Evolutionary conservation across 78 protist species (phyloP), one percentile per base, ranked within the genome.

Genomic region (Paulinella micropora): DNA sequence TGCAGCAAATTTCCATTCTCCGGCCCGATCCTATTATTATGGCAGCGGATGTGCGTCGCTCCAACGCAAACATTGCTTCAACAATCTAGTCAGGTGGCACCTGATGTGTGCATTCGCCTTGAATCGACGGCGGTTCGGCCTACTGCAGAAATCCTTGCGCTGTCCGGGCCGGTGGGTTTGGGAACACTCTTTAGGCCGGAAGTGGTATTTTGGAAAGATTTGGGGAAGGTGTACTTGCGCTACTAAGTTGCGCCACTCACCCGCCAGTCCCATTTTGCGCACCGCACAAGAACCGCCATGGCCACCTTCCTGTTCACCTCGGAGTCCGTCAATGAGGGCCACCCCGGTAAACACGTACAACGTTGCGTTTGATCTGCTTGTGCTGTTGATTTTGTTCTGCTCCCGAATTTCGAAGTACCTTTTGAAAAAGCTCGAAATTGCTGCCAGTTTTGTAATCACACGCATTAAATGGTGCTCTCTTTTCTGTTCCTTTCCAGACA

Each of bases 321-420:
- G 32, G 99, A 98, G 95, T 93, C 96, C 9, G 99, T 98, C 64
- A 95, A 94, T 87, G 98, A 97, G 94, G 99, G 99, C 37, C 99
- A 97, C 89, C 98, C 98, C 90, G n/a, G n/a, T n/a, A n/a, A n/a
- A n/a, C n/a, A n/a, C n/a, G n/a, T n/a, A n/a, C n/a, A n/a, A n/a
- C n/a, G n/a, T n/a, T 94, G 94, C 91, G 39, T 86, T 41, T 0
- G 23, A n/a, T 15, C 37, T 32, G 2, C 26, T 41, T n/a, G n/a
- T n/a, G n/a, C n/a, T n/a, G n/a, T n/a, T n/a, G n/a, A 3, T 81
- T 32, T 29, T 39, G 81, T 9, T 51, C 15, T 89, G 1, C 83
- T 1, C 26, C n/a, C n/a, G n/a, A n/a, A n/a, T 28, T 40, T 37
- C 36, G 28, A 37, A 26, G 39, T 39, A 37, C 64, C 2, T n/a